These are phyloP conservation scores for Helicocarpus griseus DNA, from an alignment of 2,329 filamentous ascomycete genomes.

Conservation along the genomic window DNA sequence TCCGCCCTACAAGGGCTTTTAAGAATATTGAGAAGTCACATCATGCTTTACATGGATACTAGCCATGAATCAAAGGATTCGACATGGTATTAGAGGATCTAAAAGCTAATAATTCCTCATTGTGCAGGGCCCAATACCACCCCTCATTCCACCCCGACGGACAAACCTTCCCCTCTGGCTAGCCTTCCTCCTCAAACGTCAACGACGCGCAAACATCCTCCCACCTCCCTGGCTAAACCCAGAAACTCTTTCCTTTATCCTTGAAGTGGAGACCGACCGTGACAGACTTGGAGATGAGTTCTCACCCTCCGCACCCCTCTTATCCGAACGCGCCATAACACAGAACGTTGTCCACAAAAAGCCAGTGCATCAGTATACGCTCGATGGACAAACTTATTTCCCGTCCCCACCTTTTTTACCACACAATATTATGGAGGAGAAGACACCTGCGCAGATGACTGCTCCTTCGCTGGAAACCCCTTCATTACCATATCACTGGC, in stretches of 20 bases:
- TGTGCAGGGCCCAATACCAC: conserved; percentile 62
- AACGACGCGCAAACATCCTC: conserved; percentile 84
- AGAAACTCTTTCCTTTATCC: conserved; percentile 63
- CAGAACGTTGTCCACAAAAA: conserved; percentile 21
- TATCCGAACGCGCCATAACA: conserved; percentile 24
- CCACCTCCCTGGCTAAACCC: conserved; percentile 82
- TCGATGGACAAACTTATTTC: conserved; percentile 31
- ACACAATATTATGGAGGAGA: conserved; percentile 54
- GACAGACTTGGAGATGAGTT: conserved; percentile 56
- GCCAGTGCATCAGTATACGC: conserved; percentile 20
- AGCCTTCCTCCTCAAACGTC: conserved; percentile 85
- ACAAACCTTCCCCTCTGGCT: conserved; percentile 83
- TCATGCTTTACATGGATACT: not conserved
- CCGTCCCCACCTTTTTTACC: conserved; percentile 66
- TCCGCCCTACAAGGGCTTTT: not conserved
- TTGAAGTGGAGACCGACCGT: conserved; percentile 68
- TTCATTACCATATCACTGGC: conserved; percentile 87
- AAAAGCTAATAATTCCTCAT: conserved; percentile 7
- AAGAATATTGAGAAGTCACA: not conserved
- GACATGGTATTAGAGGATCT: not conserved
- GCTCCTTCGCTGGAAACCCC: not conserved
- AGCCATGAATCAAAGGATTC: not conserved
- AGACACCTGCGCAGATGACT: not conserved
- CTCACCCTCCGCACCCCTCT: conserved; percentile 63
- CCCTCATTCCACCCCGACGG: conserved; percentile 71